Percentiles rank a stretch among this genome's conserved stretches.
phyloP scores from a whole-genome alignment of 345 rosid species.

The Euphorbia tirucalli region DNA sequence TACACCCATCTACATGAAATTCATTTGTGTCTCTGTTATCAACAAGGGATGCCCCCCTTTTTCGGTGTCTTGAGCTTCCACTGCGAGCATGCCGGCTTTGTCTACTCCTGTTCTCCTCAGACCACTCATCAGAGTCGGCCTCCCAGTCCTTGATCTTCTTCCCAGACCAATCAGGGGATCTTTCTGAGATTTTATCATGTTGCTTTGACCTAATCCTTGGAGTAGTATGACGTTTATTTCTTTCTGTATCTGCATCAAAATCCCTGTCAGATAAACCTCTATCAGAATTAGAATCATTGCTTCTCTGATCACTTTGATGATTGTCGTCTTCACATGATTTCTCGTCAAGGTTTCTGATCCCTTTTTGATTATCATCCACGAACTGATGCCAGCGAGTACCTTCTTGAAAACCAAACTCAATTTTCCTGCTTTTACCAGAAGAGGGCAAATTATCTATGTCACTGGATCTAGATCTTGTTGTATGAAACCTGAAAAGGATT shows the following conservation, averaged over 20 bases:
- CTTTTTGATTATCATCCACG: constrained; percentile 11
- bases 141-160: constrained; percentile 21
- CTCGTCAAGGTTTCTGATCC: constrained; percentile 12
- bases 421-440: constrained; percentile 31
- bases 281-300: constrained; percentile 30
- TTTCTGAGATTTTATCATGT: constrained; percentile 30
- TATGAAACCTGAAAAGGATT: constrained; percentile 36
- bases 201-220: constrained; percentile 19
- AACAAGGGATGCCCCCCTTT: constrained; percentile 2
- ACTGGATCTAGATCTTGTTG: constrained; percentile 52
- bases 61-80: constrained; percentile 15
- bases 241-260: constrained; percentile 12
- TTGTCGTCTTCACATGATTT: constrained; percentile 17
- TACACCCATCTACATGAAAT: too few relatives aligned
- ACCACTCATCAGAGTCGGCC: constrained; percentile 27
- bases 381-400: constrained; percentile 14
- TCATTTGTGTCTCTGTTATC: too few relatives aligned
- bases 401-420: constrained; percentile 24
- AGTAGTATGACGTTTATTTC: constrained; percentile 18
- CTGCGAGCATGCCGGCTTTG: constrained; percentile 5
- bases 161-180: constrained; percentile 23
- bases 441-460: constrained; percentile 24
- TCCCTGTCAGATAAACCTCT: constrained; percentile 37
- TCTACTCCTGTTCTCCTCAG: constrained; percentile 22
- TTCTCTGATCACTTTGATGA: constrained; percentile 28